These are phyloP conservation scores for Pythium sp. DNA, from an alignment of 352 stramenopile species.

Conservation along the genomic window DNA sequence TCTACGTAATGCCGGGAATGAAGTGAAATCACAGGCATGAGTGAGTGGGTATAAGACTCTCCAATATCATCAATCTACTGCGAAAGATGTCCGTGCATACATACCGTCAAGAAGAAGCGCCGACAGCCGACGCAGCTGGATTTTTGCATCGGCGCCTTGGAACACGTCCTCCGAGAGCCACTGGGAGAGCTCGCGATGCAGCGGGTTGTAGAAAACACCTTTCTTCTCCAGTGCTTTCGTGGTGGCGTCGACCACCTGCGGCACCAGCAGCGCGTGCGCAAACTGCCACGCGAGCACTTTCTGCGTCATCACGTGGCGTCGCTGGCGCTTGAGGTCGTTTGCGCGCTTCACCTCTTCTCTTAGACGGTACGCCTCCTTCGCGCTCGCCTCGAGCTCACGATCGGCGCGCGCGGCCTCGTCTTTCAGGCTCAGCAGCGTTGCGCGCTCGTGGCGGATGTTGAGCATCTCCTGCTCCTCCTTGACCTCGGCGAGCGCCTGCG, in stretches of 20 bases:
- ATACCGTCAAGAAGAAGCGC: slow-evolving; percentile 46
- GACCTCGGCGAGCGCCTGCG: slow-evolving; percentile 72
- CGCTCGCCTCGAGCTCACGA: slow-evolving; percentile 48
- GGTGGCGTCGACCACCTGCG: slow-evolving; percentile 31
- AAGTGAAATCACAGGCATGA: not conserved
- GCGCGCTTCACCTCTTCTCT: slow-evolving; percentile 53
- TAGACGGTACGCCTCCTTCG: slow-evolving; percentile 39
- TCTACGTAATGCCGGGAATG: slow-evolving; percentile 21
- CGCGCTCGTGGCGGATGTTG: slow-evolving; percentile 36
- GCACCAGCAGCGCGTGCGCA: slow-evolving; percentile 36
- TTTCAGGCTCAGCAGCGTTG: slow-evolving; percentile 44
- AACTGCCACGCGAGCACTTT: slow-evolving; percentile 67
- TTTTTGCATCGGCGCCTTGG: slow-evolving; percentile 34
- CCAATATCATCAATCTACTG: not conserved
- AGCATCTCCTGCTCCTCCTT: slow-evolving; percentile 73
- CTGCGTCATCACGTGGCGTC: slow-evolving; percentile 39
- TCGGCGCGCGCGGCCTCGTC: slow-evolving; percentile 36
- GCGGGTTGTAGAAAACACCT: slow-evolving; percentile 68
- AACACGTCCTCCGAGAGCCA: slow-evolving; percentile 51
- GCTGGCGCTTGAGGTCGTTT: slow-evolving; percentile 37
- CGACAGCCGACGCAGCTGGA: slow-evolving; percentile 36
- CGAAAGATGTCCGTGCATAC: not conserved
- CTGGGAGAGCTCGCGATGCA: slow-evolving; percentile 41
- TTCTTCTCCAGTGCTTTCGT: slow-evolving; percentile 32
- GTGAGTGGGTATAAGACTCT: not conserved